Base-by-base conservation (phyloP, 305 asterid genomes). In the Andrographis paniculata region DNA sequence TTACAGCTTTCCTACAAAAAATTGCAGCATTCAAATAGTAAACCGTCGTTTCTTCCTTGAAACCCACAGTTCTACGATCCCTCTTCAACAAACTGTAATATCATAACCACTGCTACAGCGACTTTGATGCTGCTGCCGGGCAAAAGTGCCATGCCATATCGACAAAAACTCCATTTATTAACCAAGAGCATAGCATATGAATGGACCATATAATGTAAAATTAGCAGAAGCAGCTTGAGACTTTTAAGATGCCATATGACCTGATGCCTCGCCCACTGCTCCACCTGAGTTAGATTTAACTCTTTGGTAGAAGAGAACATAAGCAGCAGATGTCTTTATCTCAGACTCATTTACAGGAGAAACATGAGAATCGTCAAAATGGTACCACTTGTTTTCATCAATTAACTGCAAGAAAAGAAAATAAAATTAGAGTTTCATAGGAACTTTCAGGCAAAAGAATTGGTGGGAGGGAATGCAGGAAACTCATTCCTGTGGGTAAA, bases 281-380 rank as follows among this genome's bases (percentile, higher is more conserved):
- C 71, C 75, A 43, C 53, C 63, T 28, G 69, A 22, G 30, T 52
- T 60, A 30, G 46, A 52, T 50, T 67, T 63, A 48, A 87, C 95
- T 60, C 99, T 74, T 60, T 60, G 78, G 62, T 91, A 91, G 68
- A 91, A 91, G 82, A 91, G 58, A 60, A 91, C 95, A 56, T 91
- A 91, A 30, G 95, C 99, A 56, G 99, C 96, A 40, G 96, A 74
- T 24, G 96, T 80, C 88, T 44, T 77, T 50, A 92, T 83, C 1
- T 87, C 95, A 15, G 91, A 64, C 66, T 92, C 99, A 6, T 61
- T 56, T 0, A 77, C 93, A 5, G 95, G 61, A 9, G 99, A 77
- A 50, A 92, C 99, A 48, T 81, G 95, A 42, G 99, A 38, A 60
- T 87, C 95, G n/a, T 87, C 93, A 53, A 84, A 92, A 77, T 87